Evolutionary conservation across 768 basidiomycete genomes (phyloP).

Genomic region (Fistulinella prunicolor): DNA sequence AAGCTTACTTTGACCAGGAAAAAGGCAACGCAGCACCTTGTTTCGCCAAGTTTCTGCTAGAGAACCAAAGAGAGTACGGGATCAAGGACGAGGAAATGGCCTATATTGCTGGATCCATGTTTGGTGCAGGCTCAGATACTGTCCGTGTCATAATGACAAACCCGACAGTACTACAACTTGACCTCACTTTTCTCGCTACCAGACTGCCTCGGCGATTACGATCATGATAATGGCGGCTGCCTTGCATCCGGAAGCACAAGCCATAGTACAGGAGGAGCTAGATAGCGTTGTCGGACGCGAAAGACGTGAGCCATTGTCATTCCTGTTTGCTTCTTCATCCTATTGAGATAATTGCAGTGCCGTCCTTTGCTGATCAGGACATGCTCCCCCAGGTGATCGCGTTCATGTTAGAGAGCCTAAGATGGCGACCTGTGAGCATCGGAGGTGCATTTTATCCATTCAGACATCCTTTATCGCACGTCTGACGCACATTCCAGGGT

Average conservation of each 20-base stretch:
- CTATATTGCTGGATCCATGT: conserved; percentile 42
- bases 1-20: conserved; percentile 14
- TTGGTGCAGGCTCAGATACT: conserved; percentile 42
- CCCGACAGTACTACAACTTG: not conserved
- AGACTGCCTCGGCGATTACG: conserved; percentile 48
- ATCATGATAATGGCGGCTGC: conserved; percentile 55
- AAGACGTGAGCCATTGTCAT: conserved; percentile 11
- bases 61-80: conserved; percentile 32
- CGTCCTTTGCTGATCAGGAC: conserved; percentile 35
- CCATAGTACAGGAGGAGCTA: conserved; percentile 49
- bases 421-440: conserved; percentile 38
- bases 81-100: conserved; percentile 35
- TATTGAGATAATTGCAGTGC: conserved; percentile 24
- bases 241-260: conserved; percentile 48
- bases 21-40: conserved; percentile 26
- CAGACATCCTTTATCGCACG: not conserved
- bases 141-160: conserved; percentile 21
- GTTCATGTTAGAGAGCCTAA: conserved; percentile 34
- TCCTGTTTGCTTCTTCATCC: not conserved
- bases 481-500: conserved; percentile 39
- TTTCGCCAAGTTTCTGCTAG: conserved; percentile 38
- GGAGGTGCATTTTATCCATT: conserved; percentile 18
- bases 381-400: conserved; percentile 35
- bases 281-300: conserved; percentile 47
- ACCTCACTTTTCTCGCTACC: not conserved